A percentile compares a stretch with the other conserved stretches of the same genome.
Evolutionary conservation across 352 stramenopile genomes (phyloP).

Genomic region (Phytopythium kandeliae): DNA sequence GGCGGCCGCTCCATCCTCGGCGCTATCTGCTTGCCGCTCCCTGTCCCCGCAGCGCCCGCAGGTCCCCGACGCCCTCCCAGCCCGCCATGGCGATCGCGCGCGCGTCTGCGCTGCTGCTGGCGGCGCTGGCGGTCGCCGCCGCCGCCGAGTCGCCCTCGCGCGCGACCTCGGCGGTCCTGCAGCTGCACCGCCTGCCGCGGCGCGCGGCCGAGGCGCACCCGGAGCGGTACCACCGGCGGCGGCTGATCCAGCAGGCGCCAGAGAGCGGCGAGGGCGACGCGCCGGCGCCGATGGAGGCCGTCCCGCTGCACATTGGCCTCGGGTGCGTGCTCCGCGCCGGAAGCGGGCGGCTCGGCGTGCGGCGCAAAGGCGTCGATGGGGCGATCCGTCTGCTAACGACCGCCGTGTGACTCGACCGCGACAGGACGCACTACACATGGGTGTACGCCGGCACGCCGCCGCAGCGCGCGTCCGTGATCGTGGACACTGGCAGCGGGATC

Average conservation of each 20-base stretch:
- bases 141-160: too few relatives aligned
- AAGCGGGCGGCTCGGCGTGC: too few relatives aligned
- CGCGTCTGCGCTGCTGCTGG: slow-evolving; percentile 10
- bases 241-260: slow-evolving; percentile 10
- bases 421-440: slow-evolving; percentile 83
- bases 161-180: too few relatives aligned
- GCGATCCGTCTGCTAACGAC: too few relatives aligned
- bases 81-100: not conserved
- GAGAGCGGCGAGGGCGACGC: slow-evolving; percentile 20
- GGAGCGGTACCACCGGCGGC: slow-evolving; percentile 39
- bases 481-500: slow-evolving; percentile 72
- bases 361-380: too few relatives aligned
- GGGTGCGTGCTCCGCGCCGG: too few relatives aligned
- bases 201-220: slow-evolving; percentile 20
- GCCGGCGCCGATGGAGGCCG: slow-evolving; percentile 24
- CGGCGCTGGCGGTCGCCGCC: slow-evolving; percentile 1
- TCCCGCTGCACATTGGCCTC: slow-evolving; percentile 63
- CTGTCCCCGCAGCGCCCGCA: not conserved
- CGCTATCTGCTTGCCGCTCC: not conserved
- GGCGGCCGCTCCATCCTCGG: not conserved
- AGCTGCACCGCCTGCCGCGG: slow-evolving; percentile 35
- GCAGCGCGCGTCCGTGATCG: slow-evolving; percentile 78
- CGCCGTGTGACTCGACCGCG: too few relatives aligned
- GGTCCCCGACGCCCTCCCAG: not conserved
- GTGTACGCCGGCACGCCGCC: slow-evolving; percentile 76